phyloP scores from a whole-genome alignment of 2,329 filamentous ascomycete species.

The Aspergillus neotritici region DNA sequence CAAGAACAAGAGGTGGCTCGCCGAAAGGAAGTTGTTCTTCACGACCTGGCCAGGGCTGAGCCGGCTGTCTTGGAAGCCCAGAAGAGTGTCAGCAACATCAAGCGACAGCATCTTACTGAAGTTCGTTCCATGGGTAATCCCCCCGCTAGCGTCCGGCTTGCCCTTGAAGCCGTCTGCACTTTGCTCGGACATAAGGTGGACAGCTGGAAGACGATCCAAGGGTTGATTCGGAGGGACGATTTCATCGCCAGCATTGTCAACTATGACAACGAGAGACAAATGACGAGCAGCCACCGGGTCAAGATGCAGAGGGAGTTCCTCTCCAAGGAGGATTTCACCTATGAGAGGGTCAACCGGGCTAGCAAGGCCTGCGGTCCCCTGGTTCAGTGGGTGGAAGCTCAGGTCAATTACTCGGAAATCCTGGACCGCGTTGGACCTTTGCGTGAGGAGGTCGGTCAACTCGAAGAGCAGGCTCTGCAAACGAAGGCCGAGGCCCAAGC shows the following conservation, averaged over 20 bases:
- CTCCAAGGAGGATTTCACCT: conserved; percentile 90
- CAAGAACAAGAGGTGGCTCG: conserved; percentile 83
- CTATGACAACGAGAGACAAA: conserved; percentile 91
- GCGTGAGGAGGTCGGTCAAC: conserved; percentile 76
- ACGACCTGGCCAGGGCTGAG: conserved; percentile 84
- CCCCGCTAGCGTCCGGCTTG: conserved; percentile 81
- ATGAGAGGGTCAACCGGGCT: conserved; percentile 90
- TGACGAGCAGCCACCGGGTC: conserved; percentile 73
- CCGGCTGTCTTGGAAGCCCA: conserved; percentile 89
- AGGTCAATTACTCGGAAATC: conserved; percentile 97
- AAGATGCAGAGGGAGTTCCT: conserved; percentile 94
- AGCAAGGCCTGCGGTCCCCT: conserved; percentile 95
- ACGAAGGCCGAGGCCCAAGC: conserved; percentile 91
- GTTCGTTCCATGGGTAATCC: conserved; percentile 95
- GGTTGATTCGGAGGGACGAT: conserved; percentile 82
- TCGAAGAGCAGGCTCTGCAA: conserved; percentile 82
- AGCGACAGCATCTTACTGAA: conserved; percentile 93
- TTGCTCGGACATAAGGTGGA: conserved; percentile 83
- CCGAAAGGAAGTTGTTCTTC: conserved; percentile 75
- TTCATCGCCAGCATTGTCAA: conserved; percentile 98
- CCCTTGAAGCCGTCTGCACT: conserved; percentile 93
- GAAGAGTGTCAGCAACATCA: conserved; percentile 97
- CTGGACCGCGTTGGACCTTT: conserved; percentile 88
- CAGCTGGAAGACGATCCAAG: conserved; percentile 88
- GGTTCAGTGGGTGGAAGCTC: conserved; percentile 93